These are phyloP conservation scores for Cercophora sp. DNA, from an alignment of 495 filamentous ascomycete genomes.

Conservation along the genomic window DNA sequence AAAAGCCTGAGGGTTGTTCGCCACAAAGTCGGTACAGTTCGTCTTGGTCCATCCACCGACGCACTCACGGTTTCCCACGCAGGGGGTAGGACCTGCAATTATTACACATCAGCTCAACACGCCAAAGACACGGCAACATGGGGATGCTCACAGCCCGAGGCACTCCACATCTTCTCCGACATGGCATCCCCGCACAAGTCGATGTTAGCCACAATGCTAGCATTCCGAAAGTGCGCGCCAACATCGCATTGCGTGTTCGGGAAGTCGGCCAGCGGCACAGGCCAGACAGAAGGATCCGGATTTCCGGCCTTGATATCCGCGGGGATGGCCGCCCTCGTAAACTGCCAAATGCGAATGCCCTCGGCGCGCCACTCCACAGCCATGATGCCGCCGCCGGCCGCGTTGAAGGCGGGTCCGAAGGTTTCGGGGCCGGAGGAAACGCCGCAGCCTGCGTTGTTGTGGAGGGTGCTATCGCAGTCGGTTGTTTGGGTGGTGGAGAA, in stretches of 20 bases:
- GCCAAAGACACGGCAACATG: neutral
- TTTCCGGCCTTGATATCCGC: constrained; percentile 44
- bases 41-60: constrained; percentile 31
- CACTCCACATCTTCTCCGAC: constrained; percentile 39
- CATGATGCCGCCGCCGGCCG: constrained; percentile 54
- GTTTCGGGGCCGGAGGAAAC: constrained; percentile 35
- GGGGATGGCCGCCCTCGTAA: constrained; percentile 46
- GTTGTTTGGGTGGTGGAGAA: constrained; percentile 11
- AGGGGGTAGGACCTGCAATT: constrained; percentile 4
- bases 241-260: constrained; percentile 56
- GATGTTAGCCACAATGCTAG: constrained; percentile 66
- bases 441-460: constrained; percentile 54
- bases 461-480: constrained; percentile 53
- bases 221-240: constrained; percentile 54
- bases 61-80: constrained; percentile 3
- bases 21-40: constrained; percentile 59
- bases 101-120: neutral
- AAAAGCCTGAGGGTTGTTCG: constrained; percentile 59
- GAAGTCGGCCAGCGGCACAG: constrained; percentile 56
- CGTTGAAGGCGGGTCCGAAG: constrained; percentile 59
- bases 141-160: constrained; percentile 44
- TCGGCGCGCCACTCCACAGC: constrained; percentile 60
- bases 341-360: constrained; percentile 62
- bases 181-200: constrained; percentile 66
- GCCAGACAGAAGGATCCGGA: constrained; percentile 60